Base-by-base conservation (phyloP, 75 land plant species). In the Azolla pinnata region DNA sequence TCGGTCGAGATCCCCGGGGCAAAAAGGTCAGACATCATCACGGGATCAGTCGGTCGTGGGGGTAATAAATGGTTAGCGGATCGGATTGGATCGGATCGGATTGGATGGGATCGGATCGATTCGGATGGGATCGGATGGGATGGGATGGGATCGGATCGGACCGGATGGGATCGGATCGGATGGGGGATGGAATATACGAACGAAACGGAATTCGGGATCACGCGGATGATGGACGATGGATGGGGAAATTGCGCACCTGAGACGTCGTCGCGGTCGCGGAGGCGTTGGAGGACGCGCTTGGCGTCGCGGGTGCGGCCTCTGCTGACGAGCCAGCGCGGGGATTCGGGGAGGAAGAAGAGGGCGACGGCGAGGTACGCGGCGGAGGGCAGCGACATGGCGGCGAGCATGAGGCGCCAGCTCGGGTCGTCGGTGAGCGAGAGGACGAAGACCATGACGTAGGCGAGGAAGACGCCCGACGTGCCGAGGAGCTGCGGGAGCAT, bases 271-370 rank as follows among this genome's bases (percentile, higher is more conserved):
- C 32, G 34, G 65, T 46, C 56, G 16, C 75, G 69, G 20, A 73
- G 51, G 16, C 34, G 44, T 50, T 73, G 75, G 33, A 73, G 44
- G 14, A 73, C 75, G 12, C 21, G 29, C 60, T 56, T 60, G 10
- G 75, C 75, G 10, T 67, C 75, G 12, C 20, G n/a, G 70, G 67
- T 73, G 18, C 65, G 75, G 0, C 75, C 75, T 38, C 67, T 73
- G 49, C 75, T 73, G 7, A 73, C 75, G 47, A 73, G 75, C 75
- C 75, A 73, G 27, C 75, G 51, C 0, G 75, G 75, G 4, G 75
- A 73, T 44, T 73, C 75, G 25, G 75, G 75, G 16, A 73, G 31
- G 29, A 57, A 62, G 52, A 60, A 32, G 20, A 61, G 8, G 1
- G 54, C 56, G 2, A 73, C 29, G n/a, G 42, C 9, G 20, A 73